These are phyloP conservation scores for Mycosphaerella sp. DNA, from an alignment of 2,329 filamentous ascomycete genomes.

Conservation along the genomic window DNA sequence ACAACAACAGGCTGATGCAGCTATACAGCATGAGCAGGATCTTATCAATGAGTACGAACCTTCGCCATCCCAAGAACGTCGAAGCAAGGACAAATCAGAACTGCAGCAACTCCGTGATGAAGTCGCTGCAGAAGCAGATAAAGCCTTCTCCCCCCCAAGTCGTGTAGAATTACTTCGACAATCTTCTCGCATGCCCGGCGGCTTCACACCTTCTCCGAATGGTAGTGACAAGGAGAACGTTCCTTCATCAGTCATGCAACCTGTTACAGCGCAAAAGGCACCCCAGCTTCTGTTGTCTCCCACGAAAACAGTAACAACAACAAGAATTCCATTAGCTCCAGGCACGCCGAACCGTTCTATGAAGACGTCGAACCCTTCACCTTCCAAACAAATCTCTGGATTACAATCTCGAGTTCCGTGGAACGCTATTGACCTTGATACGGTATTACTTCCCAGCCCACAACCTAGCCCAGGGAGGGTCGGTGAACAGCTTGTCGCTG, in stretches of 20 bases:
- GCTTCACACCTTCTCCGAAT: conserved; percentile 24
- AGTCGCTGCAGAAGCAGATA: conserved; percentile 17
- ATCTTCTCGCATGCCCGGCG: conserved; percentile 10
- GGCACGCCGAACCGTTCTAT: conserved; percentile 34
- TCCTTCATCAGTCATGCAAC: conserved; percentile 30
- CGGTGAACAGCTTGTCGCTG: conserved; percentile 37
- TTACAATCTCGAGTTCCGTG: conserved; percentile 55
- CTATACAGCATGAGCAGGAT: conserved; percentile 27
- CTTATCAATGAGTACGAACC: conserved; percentile 34
- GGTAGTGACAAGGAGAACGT: conserved; percentile 38
- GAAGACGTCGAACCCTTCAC: conserved; percentile 24
- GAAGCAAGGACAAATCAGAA: conserved; percentile 22
- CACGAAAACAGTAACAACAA: conserved; percentile 28
- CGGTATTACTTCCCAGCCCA: conserved; percentile 52
- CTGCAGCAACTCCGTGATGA: conserved; percentile 23
- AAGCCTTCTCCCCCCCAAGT: conserved; percentile 7
- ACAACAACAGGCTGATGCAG: conserved; percentile 14
- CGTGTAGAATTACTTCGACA: conserved; percentile 9
- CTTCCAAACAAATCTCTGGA: conserved; percentile 45
- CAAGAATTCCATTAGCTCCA: conserved; percentile 40
- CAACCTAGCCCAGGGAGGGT: conserved; percentile 25
- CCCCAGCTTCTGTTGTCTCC: conserved; percentile 23
- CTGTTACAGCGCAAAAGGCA: conserved; percentile 31
- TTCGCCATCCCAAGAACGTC: conserved; percentile 29
- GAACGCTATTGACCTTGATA: conserved; percentile 70